Evolutionary conservation across 1,139 yeast genomes (phyloP), one percentile per base, ranked within the genome.

Genomic region (Yamadazyma membranifaciens): DNA sequence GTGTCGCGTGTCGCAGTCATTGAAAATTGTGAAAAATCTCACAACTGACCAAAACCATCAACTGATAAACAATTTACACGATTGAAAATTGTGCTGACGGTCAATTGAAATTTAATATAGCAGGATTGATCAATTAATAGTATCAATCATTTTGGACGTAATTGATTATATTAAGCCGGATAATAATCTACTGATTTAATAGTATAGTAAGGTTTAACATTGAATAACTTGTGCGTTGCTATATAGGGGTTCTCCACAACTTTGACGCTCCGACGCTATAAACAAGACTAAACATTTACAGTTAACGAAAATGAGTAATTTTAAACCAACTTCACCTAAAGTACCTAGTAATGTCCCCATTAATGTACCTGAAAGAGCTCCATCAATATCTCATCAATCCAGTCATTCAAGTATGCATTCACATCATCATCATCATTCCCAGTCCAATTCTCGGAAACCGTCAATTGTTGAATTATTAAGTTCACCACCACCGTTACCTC

Each of bases 401-500:
- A 29, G 39, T 31, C 12, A 33, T n/a, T 26, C 33, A 15, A 36
- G 20, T 33, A 25, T 29, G 9, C 39, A 34, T 34, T 11, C 36
- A n/a, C 29, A 22, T 25, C 42, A 39, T 37, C 26, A 12, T 14
- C 32, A 27, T 16, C 39, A 33, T 40, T 42, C 15, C 24, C 30
- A 12, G 27, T 33, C 40, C 2, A 31, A 13, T 15, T 47, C 69
- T 14, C 68, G 89, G 46, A 85, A 81, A 50, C 75, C 86, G 0
- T 84, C 94, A n/a, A 85, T 87, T 44, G 95, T 85, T 33, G 95
- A 87, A 57, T 62, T 87, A 63, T 68, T 87, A 37, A 80, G 88
- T n/a, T 80, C 92, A 6, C 95, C 95, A 1, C 95, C 95, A 6
- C 87, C 88, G 0, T 61, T 83, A 41, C 75, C 73, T 22, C 45